phyloP scores from a whole-genome alignment of 192 early-diverging fungal genomes.

The Backusella psychrophila region DNA sequence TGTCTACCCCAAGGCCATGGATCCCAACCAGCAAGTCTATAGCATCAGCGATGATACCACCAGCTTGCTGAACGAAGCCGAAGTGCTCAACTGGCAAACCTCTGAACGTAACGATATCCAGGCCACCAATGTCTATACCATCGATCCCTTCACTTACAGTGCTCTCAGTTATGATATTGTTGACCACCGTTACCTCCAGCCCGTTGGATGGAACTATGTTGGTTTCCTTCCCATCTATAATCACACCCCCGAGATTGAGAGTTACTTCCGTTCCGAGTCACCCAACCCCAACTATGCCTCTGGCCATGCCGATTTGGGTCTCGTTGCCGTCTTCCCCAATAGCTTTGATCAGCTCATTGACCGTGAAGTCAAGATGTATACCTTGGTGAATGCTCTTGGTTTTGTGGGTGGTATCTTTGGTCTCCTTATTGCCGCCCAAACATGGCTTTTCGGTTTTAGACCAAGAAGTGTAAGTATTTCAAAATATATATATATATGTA shows the following conservation, averaged over 20 bases:
- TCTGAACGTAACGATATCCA: constrained; percentile 33
- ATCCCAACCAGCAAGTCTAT: constrained; percentile 30
- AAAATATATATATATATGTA: too few relatives aligned
- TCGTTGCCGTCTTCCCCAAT: constrained; percentile 17
- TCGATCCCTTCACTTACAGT: constrained; percentile 29
- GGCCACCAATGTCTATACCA: constrained; percentile 24
- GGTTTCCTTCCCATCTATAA: constrained; percentile 35
- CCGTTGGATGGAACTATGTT: constrained; percentile 36
- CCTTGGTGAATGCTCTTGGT: constrained; percentile 33
- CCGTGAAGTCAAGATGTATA: constrained; percentile 36
- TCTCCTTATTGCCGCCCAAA: constrained; percentile 25
- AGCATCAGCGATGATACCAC: constrained; percentile 8
- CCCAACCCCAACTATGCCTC: constrained; percentile 28
- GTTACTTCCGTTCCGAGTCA: constrained; percentile 24
- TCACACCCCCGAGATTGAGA: constrained; percentile 29
- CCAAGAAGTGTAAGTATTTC: constrained; percentile 13
- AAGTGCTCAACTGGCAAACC: constrained; percentile 27
- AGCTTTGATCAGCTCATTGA: constrained; percentile 9
- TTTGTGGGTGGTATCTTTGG: constrained; percentile 38
- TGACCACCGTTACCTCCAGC: constrained; percentile 29
- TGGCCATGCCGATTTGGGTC: constrained; percentile 28
- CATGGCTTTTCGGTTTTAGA: constrained; percentile 36
- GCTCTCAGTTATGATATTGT: constrained; percentile 26
- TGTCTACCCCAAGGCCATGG: constrained; percentile 32
- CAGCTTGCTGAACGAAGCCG: constrained; percentile 1